These are phyloP conservation scores for Penicillium coprophilum DNA, from an alignment of 495 filamentous ascomycete species.

Conservation along the genomic window DNA sequence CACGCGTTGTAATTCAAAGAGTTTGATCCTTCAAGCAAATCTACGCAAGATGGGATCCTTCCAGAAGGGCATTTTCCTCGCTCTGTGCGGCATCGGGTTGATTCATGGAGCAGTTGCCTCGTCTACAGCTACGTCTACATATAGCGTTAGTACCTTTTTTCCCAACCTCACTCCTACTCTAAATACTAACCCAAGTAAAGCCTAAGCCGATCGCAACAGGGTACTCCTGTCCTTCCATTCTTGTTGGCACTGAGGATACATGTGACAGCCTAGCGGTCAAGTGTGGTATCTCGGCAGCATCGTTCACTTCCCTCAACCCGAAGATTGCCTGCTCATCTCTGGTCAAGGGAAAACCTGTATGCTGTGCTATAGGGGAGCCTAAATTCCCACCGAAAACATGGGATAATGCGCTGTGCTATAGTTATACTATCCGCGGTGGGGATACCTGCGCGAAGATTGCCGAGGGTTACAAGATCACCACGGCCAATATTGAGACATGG, in stretches of 20 bases:
- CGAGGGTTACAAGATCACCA: constrained; percentile 4
- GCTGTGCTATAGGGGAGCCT: background rate
- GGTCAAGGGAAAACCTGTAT: background rate
- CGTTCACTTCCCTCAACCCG: background rate
- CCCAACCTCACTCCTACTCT: background rate
- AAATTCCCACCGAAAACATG: background rate
- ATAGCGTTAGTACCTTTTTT: background rate
- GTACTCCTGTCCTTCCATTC: background rate
- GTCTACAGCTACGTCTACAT: background rate
- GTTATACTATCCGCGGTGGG: background rate
- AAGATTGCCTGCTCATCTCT: background rate
- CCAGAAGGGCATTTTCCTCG: background rate
- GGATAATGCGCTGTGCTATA: background rate
- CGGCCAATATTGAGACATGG: constrained; percentile 17
- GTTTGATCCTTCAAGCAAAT: background rate
- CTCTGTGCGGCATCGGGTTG: background rate
- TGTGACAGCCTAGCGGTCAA: background rate
- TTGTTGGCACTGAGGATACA: background rate
- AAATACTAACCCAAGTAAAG: background rate
- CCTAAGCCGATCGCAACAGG: background rate
- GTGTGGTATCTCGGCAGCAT: background rate
- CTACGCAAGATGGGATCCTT: background rate
- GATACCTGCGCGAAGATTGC: constrained; percentile 13
- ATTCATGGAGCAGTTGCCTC: background rate
- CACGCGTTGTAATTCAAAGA: background rate